phyloP scores from a whole-genome alignment of 2,329 filamentous ascomycete genomes.

The Grosmannia huntii region DNA sequence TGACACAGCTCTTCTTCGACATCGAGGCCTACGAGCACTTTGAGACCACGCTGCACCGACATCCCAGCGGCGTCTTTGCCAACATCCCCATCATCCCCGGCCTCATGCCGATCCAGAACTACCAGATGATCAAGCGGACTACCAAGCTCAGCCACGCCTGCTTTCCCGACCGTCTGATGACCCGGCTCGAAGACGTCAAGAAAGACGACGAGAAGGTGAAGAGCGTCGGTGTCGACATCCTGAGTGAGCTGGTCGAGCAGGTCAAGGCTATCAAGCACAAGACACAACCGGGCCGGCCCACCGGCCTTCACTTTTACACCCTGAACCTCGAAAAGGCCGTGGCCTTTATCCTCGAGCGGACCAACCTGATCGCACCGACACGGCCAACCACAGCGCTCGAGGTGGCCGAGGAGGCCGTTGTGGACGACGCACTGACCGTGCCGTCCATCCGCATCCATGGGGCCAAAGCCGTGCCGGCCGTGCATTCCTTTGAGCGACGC shows the following conservation, averaged over 20 bases:
- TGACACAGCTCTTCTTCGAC: conserved; percentile 97
- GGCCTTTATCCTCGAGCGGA: conserved; percentile 79
- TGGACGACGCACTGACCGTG: conserved; percentile 33
- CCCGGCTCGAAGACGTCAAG: conserved; percentile 58
- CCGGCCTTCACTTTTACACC: conserved; percentile 95
- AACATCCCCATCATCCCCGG: conserved; percentile 84
- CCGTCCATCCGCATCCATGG: conserved; percentile 42
- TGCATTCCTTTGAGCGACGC: conserved; percentile 38
- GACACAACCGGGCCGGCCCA: conserved; percentile 36
- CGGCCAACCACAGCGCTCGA: conserved; percentile 28
- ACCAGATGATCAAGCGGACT: conserved; percentile 86
- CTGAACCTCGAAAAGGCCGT: conserved; percentile 94
- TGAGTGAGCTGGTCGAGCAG: conserved; percentile 71
- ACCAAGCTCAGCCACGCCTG: conserved; percentile 88
- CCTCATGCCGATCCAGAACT: conserved; percentile 95
- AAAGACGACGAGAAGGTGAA: conserved; percentile 75
- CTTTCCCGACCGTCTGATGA: conserved; percentile 58
- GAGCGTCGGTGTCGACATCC: conserved; percentile 64
- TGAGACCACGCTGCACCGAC: conserved; percentile 61
- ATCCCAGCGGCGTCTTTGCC: conserved; percentile 77
- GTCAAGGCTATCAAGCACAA: conserved; percentile 52
- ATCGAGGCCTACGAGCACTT: conserved; percentile 69
- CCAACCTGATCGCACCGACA: conserved; percentile 59
- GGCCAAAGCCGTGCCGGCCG: conserved; percentile 16
- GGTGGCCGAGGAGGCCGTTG: conserved; percentile 34